Evolutionary conservation across 352 stramenopile genomes (phyloP), one percentile per base, ranked within the genome.

Genomic region (Phytophthora capsici): DNA sequence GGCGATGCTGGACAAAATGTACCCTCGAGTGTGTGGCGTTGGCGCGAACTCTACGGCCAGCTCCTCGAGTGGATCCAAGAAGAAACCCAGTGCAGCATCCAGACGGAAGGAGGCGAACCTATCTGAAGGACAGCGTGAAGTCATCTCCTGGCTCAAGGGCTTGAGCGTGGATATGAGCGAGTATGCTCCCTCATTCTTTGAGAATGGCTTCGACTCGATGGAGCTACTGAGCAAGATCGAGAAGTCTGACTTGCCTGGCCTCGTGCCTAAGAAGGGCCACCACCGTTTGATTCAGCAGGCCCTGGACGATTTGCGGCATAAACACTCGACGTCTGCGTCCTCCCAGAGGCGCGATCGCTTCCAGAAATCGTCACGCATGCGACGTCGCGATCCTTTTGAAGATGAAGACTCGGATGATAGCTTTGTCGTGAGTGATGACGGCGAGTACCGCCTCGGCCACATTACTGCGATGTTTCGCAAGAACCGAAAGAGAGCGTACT

Each of bases 351-450:
- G 76, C 3, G 69, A 80, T 4, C 66, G 58, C 12, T 65, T 60
- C n/a, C 69, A 67, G 46, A 64, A 68, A 49, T 45, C 66, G 36
- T 60, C 64, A 8, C 60, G 60, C 10, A 51, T 58, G 26, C 71
- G 78, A 16, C 78, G 68, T 26, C 57, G 63, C 17, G 80, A 91
- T 49, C 77, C 86, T 22, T 94, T 91, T 60, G 85, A 86, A 49
- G 82, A 94, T 25, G 85, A 93, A 56, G 88, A 94, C n/a, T 94
- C 83, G 37, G 88, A 96, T 56, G 88, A 96, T 60, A 92, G 88
- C 51, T 96, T 96, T 57, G 85, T 96, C 19, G 86, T 94, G 34
- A 78, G 70, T 26, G 88, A 86, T 43, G 84, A 85, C 38, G 86
- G 88, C 34, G 84, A 89, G 62, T 96, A 93, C 61, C 71, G 69